Base-by-base conservation (phyloP, 106 monocot genomes). In the Dendrobium chrysotoxum region DNA sequence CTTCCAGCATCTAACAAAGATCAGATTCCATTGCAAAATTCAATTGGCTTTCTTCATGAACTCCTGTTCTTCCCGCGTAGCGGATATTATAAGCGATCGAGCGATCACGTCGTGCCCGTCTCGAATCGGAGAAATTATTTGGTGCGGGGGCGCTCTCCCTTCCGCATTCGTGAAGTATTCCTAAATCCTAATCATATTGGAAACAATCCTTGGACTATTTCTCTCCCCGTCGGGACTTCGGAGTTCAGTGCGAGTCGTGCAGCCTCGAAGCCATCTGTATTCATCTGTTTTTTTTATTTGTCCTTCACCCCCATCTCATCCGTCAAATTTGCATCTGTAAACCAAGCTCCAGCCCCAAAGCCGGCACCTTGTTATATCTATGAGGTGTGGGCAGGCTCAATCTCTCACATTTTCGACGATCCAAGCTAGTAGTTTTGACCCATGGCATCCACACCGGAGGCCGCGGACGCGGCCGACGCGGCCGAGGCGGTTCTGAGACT, bases 391-490 rank as follows among this genome's bases (percentile, higher is more conserved):
- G 71, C 71, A 23, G 71, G 17, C 28, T 28, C 71, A 71, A 71
- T 28, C 35, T 71, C 71, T 38, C 38, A 23, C 25, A 12, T 13
- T 23, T 23, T 61, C 15, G 8, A 16, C 28, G 4, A 70, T 70
- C 31, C 3, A 70, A 70, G 70, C 13, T 13, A 28, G 15, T 16
- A 35, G 31, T 35, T 28, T 70, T 35, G 70, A 4, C 35, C 70
- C 30, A 83, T 83, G 77, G 83, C 77, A 23, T 75, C 75, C 8
- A 25, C 79, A 20, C 20, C 42, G 74, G 79, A 79, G 21, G 40
- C 39, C 3, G 40, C 74, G 41, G 79, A 23, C 4, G 46, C 26
- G 5, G 28, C 53, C 1, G 30, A 28, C 8, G 23, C 38, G 10
- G 58, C 78, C 39, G 77, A 79, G 18, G 78, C 65, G 1, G 26